phyloP scores from a whole-genome alignment of 1,139 yeast genomes.

The Suhomyces panamericanus region DNA sequence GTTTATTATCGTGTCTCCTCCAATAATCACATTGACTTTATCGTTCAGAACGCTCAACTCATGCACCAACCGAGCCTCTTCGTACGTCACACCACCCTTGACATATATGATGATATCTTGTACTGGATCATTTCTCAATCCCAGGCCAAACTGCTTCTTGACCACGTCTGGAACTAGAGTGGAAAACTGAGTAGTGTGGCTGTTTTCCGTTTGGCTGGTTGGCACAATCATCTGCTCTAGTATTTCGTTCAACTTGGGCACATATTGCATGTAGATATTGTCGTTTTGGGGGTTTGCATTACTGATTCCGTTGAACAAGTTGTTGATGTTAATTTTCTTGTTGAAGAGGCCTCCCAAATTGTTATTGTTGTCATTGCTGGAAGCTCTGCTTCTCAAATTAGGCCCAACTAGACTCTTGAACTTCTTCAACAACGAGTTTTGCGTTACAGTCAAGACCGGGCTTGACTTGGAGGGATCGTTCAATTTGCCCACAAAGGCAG shows the following conservation, averaged over 20 bases:
- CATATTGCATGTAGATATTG: constrained; percentile 64
- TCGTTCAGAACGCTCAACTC: constrained; percentile 60
- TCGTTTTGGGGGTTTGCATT: constrained; percentile 34
- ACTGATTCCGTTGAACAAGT: constrained; percentile 26
- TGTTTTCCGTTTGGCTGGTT: constrained; percentile 7
- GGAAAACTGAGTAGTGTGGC: constrained; percentile 12
- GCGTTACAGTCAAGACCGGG: constrained; percentile 37
- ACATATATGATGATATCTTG: constrained; percentile 81
- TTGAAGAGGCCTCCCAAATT: constrained; percentile 30
- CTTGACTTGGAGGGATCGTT: constrained; percentile 29
- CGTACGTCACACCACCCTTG: constrained; percentile 90
- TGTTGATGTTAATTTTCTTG: constrained; percentile 25
- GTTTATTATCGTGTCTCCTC: constrained; percentile 72
- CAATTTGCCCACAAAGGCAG: constrained; percentile 28
- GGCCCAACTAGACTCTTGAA: constrained; percentile 25
- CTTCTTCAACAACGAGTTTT: constrained; percentile 33
- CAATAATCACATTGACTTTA: constrained; percentile 57
- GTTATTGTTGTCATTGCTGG: constrained; percentile 14
- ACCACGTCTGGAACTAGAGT: constrained; percentile 28
- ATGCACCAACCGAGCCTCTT: constrained; percentile 81
- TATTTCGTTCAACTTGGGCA: constrained; percentile 65
- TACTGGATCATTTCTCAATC: constrained; percentile 33
- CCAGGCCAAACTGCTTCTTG: constrained; percentile 33
- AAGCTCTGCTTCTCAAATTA: constrained; percentile 4
- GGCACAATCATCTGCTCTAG: constrained; percentile 26